Conservation (phyloP, 1,284 basidiomycete genomes). For the Pisolithus thermaeus region DNA sequence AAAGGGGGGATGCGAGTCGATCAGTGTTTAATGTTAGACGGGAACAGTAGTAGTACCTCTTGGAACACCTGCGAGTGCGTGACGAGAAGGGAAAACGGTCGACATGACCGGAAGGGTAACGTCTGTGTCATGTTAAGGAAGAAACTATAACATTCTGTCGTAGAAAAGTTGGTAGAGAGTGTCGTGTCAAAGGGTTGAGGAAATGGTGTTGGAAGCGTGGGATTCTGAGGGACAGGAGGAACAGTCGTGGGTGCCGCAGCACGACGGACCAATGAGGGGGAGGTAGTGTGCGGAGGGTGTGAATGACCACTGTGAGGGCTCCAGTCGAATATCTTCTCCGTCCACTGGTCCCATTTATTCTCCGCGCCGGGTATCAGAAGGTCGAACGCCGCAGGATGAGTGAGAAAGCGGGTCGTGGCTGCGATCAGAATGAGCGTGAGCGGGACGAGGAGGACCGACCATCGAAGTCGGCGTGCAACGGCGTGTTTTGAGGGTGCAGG, state of each 20-base stretch:
- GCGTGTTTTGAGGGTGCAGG: constrained; percentile 31
- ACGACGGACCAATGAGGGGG: constrained; percentile 1
- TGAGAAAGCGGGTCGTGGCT: constrained; percentile 42
- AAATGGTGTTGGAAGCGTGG: constrained; percentile 61
- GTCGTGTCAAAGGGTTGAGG: constrained; percentile 70
- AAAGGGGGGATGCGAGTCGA: not conserved
- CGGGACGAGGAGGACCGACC: constrained; percentile 51
- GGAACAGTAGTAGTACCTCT: constrained; percentile 33
- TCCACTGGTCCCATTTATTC: constrained; percentile 21
- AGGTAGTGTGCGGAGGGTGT: not conserved
- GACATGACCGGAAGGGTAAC: constrained; percentile 57
- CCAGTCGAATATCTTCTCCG: constrained; percentile 27
- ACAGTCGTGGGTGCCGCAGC: constrained; percentile 17
- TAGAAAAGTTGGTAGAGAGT: constrained; percentile 59
- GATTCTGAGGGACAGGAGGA: constrained; percentile 38
- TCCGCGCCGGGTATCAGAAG: constrained; percentile 28
- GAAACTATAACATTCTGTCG: constrained; percentile 57
- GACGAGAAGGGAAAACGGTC: constrained; percentile 70
- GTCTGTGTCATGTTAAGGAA: constrained; percentile 67
- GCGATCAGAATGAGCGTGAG: constrained; percentile 49
- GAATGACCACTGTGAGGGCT: constrained; percentile 38
- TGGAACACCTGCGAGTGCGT: constrained; percentile 55
- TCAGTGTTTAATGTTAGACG: not conserved
- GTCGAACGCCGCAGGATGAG: constrained; percentile 44
- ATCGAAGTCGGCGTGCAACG: constrained; percentile 38